These are phyloP conservation scores for Gigaspora rosea DNA, from an alignment of 192 early-diverging fungal species.

Conservation along the genomic window DNA sequence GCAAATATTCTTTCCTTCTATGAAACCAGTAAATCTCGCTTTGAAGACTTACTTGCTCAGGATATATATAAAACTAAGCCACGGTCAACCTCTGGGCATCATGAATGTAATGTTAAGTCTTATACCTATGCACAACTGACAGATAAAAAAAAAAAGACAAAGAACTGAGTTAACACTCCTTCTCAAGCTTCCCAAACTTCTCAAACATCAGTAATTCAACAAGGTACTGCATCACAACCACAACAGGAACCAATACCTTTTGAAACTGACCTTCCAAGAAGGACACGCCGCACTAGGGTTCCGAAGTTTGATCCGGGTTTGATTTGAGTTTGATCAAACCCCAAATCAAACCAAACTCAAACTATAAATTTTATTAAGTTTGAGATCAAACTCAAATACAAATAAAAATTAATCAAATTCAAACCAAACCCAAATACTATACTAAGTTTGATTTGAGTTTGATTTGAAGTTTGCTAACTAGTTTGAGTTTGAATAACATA, in stretches of 20 bases:
- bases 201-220: background rate
- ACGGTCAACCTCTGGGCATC: background rate
- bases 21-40: background rate
- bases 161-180: background rate
- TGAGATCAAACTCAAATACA: too few species aligned
- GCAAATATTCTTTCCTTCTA: slow-evolving; percentile 17
- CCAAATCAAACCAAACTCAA: too few species aligned
- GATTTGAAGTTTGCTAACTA: too few species aligned
- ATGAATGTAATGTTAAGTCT: background rate
- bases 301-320: too few species aligned
- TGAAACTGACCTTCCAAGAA: background rate
- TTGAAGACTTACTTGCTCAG: background rate
- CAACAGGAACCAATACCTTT: background rate
- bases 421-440: too few species aligned
- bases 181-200: too few species aligned
- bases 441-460: too few species aligned
- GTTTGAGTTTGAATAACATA: too few species aligned
- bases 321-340: too few species aligned
- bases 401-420: too few species aligned
- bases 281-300: background rate
- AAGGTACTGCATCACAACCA: background rate
- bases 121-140: slow-evolving; percentile 6
- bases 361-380: too few species aligned
- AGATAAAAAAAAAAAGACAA: background rate
- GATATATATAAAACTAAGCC: background rate